A percentile compares a stretch with the other conserved stretches of the same genome.
These are phyloP conservation scores for Diutina scorzettiae DNA, from an alignment of 1,139 yeast genomes.

Conservation along the genomic window DNA sequence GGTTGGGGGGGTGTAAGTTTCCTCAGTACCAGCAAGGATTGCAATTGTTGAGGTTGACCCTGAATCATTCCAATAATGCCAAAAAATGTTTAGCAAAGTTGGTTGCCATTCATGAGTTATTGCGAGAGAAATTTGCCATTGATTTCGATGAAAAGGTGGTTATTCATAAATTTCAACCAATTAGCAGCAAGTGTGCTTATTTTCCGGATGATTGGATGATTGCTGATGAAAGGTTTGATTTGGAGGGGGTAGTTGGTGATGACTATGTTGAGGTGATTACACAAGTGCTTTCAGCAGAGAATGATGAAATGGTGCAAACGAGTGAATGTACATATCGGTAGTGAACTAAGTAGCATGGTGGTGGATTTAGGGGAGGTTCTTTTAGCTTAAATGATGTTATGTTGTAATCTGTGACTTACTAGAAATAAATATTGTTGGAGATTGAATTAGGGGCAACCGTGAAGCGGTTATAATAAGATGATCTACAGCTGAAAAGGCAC, in stretches of 20 bases:
- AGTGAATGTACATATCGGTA: too few species aligned
- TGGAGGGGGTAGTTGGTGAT: not conserved
- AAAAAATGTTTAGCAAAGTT: not conserved
- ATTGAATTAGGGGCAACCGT: too few species aligned
- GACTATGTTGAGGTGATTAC: not conserved
- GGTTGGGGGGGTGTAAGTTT: not conserved
- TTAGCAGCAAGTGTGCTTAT: not conserved
- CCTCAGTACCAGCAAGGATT: not conserved
- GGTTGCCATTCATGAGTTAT: not conserved
- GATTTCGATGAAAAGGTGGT: not conserved
- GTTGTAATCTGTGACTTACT: too few species aligned
- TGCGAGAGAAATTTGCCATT: not conserved
- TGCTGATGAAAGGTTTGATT: not conserved
- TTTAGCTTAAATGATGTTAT: too few species aligned
- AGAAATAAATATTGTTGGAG: too few species aligned
- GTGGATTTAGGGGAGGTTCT: too few species aligned
- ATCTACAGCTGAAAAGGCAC: too few species aligned
- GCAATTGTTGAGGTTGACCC: not conserved
- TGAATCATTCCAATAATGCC: not conserved
- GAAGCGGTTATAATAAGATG: too few species aligned
- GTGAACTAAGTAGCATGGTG: too few species aligned
- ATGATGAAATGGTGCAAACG: too few species aligned
- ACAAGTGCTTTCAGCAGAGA: too few species aligned
- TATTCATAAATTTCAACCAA: not conserved
- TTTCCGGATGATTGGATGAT: not conserved